Evolutionary conservation across 1,284 basidiomycete species (phyloP), one percentile per base, ranked within the genome.

Genomic region (Irpex sp.): DNA sequence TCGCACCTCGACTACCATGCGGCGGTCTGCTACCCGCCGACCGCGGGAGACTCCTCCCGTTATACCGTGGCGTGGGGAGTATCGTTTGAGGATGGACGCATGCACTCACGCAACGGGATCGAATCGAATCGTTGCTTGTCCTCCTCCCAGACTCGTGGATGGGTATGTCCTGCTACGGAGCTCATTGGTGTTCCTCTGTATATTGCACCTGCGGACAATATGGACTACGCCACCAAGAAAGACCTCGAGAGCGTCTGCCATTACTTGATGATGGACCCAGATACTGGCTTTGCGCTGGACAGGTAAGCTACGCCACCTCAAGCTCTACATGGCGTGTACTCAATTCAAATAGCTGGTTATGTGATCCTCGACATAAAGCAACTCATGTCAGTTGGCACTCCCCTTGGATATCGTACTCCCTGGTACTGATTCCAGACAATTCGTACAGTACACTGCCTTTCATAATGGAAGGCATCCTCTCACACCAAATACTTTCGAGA

Each of bases 261-360:
- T 47, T 57, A 57, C 23, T 51, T 61, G 48, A 61, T 61, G 59
- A 60, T 60, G 59, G 59, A 61, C 47, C 56, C 56, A 0, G 56
- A 61, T 16, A 60, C 47, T 18, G 59, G 59, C 9, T 61, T 61
- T 35, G 53, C 59, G 2, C 18, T 56, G 21, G 59, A 60, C 54
- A 35, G 39, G 59, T 60, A 35, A 28, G 59, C 33, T 12, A 3
- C 18, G 16, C 12, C 19, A 57, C 33, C n/a, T 18, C 10, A 23
- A 4, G 36, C n/a, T n/a, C 14, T 6, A 1, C 23, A 9, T 6
- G 54, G 28, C 28, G n/a, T 35, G 33, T 35, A 3, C 33, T 35
- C 2, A 35, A 1, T 36, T 35, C 33, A n/a, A 1, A 51, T 56
- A 61, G 56, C 18, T 61, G 59, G 59, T 42, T 56, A 45, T 37